Base-by-base conservation (phyloP, 345 rosid genomes). In the Laguncularia racemosa region DNA sequence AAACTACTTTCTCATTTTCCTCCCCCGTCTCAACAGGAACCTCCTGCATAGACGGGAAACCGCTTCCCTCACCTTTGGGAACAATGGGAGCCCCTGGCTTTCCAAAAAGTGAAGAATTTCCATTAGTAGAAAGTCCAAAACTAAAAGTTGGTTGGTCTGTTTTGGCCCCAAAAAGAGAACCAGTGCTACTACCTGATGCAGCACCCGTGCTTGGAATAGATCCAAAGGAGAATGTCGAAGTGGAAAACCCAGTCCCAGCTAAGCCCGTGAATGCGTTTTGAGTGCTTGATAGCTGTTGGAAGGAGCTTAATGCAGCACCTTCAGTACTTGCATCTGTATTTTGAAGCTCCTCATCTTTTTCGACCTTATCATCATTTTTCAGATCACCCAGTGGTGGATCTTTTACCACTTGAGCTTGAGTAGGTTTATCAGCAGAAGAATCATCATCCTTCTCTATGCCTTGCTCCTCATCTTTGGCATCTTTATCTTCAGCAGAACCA, bases 231-330 rank as follows among this genome's bases (percentile, higher is more conserved):
- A 93, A 93, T 6, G 86, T 64, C 49, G 89, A 28, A 61, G 66
- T 66, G 44, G 97, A 82, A 73, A 85, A 76, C 52, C 95, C 95
- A 56, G 99, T 87, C 56, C 97, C 86, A 23, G 92, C 88, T 64
- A 93, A 86, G 60, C 97, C 99, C 0, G 89, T 83, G 76, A 93
- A 93, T 18, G 99, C 99, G 64, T 93, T 93, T 80, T 81, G 85
- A 67, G 66, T 87, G 70, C 92, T 93, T 52, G 99, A 93, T 72
- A 87, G 97, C 76, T 89, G 99, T 49, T 80, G 90, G 69, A 93
- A 93, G 46, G 99, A 87, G 69, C 78, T 90, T 78, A 93, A 62
- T 8, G 75, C 62, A 4, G 78, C 47, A 64, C 73, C 73, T 52
- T 79, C 87, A 20, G 80, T 67, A 56, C 63, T 70, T 43, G 80